Percentiles rank a stretch among this genome's conserved stretches.
Evolutionary conservation across 345 rosid genomes (phyloP).

Genomic region (Toxicodendron radicans): DNA sequence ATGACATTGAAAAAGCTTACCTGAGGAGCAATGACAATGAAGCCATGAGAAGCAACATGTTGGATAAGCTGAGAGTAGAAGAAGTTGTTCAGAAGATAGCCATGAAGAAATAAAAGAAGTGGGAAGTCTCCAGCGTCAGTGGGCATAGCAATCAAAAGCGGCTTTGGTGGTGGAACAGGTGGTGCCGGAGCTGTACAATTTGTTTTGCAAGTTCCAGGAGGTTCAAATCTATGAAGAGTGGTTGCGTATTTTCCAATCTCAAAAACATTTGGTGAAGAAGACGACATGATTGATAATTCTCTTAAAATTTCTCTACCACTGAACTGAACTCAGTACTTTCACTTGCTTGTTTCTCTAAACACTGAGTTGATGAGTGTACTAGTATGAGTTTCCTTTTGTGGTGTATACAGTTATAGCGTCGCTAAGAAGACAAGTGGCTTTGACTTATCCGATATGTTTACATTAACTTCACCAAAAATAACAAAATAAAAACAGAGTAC

Average conservation of each 20-base stretch:
- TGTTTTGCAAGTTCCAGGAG: slow-evolving; percentile 27
- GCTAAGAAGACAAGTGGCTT: no score
- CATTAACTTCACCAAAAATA: no score
- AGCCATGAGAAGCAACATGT: slow-evolving; percentile 91
- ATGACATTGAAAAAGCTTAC: slow-evolving; percentile 21
- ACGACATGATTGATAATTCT: slow-evolving; percentile 21
- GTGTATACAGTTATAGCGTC: no score
- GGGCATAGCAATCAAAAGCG: slow-evolving; percentile 67
- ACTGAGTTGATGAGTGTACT: no score
- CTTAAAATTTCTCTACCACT: no score
- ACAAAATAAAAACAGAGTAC: no score
- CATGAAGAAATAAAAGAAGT: slow-evolving; percentile 72
- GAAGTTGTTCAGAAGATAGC: slow-evolving; percentile 70
- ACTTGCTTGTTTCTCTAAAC: no score
- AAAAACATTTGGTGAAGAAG: slow-evolving; percentile 35
- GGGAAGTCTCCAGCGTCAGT: slow-evolving; percentile 69
- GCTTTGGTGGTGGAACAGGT: slow-evolving; percentile 54
- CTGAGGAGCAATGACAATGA: slow-evolving; percentile 89
- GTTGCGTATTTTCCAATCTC: slow-evolving; percentile 46
- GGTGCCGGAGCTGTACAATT: slow-evolving; percentile 17
- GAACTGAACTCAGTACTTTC: no score
- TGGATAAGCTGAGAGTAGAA: slow-evolving; percentile 88
- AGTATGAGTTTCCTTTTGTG: no score
- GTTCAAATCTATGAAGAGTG: slow-evolving; percentile 36
- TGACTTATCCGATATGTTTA: no score